Evolutionary conservation across 2,329 filamentous ascomycete species (phyloP).

Genomic region (Fusarium sp.): DNA sequence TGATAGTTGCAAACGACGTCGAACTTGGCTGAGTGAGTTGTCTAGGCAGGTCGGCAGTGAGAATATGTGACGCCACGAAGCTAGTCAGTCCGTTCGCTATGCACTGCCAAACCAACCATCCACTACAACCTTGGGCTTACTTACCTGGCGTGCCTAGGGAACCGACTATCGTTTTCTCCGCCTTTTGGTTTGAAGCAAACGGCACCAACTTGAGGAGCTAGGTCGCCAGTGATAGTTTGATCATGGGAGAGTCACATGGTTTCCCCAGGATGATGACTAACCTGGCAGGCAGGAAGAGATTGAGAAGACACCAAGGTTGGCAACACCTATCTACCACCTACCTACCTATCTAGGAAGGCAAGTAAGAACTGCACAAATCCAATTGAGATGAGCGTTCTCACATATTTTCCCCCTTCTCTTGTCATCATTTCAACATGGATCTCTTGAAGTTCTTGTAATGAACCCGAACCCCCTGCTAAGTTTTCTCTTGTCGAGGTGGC

Average conservation of each 20-base stretch:
- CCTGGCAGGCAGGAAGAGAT: not conserved
- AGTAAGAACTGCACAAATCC: not conserved
- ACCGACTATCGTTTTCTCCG: not conserved
- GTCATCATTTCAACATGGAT: not conserved
- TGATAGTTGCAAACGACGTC: not conserved
- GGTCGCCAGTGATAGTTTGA: not conserved
- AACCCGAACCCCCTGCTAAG: not conserved
- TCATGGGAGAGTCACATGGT: not conserved
- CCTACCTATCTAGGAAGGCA: not conserved
- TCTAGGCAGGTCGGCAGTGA: not conserved
- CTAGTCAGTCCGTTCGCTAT: not conserved
- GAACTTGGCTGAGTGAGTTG: not conserved
- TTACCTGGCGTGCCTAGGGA: not conserved
- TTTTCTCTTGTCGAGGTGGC: not conserved
- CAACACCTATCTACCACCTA: too few species aligned
- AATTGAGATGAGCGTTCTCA: not conserved
- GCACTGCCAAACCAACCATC: not conserved
- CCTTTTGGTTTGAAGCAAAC: not conserved
- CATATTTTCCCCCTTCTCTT: not conserved
- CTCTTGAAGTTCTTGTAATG: not conserved
- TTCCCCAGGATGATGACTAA: not conserved
- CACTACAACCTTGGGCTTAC: not conserved
- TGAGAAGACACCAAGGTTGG: too few species aligned
- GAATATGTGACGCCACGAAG: slow-evolving; percentile 1
- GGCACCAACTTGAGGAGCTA: not conserved